A percentile compares a stretch with the other conserved stretches of the same genome.
Evolutionary conservation across 345 rosid species (phyloP).

Genomic region (Populus euphratica): DNA sequence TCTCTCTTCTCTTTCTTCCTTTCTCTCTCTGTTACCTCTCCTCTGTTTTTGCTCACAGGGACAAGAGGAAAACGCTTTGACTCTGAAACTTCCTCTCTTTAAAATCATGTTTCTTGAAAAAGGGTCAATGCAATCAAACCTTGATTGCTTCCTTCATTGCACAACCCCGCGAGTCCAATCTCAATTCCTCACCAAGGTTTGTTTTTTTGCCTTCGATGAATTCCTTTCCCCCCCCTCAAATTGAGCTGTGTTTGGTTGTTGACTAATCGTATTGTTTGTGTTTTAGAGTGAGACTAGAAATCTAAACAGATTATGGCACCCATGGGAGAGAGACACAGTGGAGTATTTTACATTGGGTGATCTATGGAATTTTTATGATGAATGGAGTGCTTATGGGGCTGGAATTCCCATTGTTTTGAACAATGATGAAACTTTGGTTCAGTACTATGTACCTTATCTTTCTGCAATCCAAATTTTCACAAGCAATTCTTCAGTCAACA

Average conservation of each 20-base stretch:
- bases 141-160: slow-evolving; percentile 72
- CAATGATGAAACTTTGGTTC: slow-evolving; percentile 78
- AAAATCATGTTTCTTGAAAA: slow-evolving; percentile 58
- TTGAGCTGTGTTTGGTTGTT: neutral
- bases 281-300: slow-evolving; percentile 78
- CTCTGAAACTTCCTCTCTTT: neutral
- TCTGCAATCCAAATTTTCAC: slow-evolving; percentile 95
- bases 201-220: slow-evolving; percentile 14
- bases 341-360: slow-evolving; percentile 80
- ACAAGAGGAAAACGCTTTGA: slow-evolving; percentile 17
- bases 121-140: slow-evolving; percentile 76
- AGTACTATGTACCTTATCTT: slow-evolving; percentile 94
- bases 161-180: slow-evolving; percentile 78
- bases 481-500: slow-evolving; percentile 61
- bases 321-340: slow-evolving; percentile 83
- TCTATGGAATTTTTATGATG: slow-evolving; percentile 86
- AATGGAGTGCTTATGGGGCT: slow-evolving; percentile 99
- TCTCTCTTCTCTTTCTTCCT: slow-evolving; percentile 20
- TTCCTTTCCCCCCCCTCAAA: neutral
- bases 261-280: neutral
- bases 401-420: slow-evolving; percentile 74
- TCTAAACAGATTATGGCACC: slow-evolving; percentile 85
- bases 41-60: slow-evolving; percentile 23
- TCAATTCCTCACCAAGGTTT: slow-evolving; percentile 80
- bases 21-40: slow-evolving; percentile 1